Conservation (phyloP, 1,284 basidiomycete species). For the Ceratobasidium sp. region DNA sequence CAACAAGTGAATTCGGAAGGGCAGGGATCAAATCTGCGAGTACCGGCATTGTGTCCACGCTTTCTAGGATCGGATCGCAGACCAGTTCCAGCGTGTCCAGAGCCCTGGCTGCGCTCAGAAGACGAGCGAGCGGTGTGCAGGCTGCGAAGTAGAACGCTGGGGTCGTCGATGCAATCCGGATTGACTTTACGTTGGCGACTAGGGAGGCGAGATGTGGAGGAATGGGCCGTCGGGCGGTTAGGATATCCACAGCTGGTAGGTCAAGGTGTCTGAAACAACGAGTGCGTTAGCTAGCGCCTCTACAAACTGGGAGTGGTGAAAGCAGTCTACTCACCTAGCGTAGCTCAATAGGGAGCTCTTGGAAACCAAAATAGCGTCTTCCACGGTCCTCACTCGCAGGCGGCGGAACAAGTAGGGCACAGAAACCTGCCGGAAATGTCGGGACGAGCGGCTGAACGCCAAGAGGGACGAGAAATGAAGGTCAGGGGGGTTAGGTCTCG, state of each 20-base stretch:
- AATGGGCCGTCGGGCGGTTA: constrained; percentile 25
- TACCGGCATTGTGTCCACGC: constrained; percentile 1
- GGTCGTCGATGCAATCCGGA: constrained; percentile 15
- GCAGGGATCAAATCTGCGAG: constrained; percentile 29
- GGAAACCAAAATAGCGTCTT: neutral
- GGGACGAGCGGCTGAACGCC: constrained; percentile 12
- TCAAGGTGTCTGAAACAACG: constrained; percentile 21
- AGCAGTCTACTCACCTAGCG: neutral
- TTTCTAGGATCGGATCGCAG: constrained; percentile 9
- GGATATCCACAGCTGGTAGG: constrained; percentile 22
- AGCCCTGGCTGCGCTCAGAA: neutral
- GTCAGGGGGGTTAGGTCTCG: neutral
- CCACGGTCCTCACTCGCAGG: constrained; percentile 19
- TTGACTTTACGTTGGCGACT: constrained; percentile 4
- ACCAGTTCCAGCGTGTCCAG: constrained; percentile 17
- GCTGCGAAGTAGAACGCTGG: constrained; percentile 10
- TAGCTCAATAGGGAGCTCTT: constrained; percentile 2
- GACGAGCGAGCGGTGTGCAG: constrained; percentile 15
- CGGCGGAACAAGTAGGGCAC: constrained; percentile 21
- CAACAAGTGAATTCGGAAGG: neutral
- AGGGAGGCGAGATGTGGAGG: neutral
- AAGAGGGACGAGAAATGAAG: constrained; percentile 19
- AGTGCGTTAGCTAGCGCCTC: too few species aligned
- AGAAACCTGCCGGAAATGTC: neutral
- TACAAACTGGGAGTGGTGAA: neutral